Evolutionary conservation across 148 eudicot genomes (phyloP), one percentile per base, ranked within the genome.

Genomic region (Rhododendron ovatum): DNA sequence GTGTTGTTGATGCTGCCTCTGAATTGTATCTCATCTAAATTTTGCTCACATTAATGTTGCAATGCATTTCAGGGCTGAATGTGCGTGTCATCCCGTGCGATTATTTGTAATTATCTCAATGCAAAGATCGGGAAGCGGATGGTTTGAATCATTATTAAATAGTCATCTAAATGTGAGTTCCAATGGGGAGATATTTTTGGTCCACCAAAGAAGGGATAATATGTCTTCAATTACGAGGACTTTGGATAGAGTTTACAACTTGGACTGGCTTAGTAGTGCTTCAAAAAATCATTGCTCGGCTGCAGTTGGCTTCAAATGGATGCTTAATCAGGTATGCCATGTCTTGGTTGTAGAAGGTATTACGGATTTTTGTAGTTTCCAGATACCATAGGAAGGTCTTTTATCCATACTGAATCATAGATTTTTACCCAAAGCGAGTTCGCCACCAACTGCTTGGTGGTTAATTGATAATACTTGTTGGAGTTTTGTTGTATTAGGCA

Each of bases 301-400:
- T 76, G 99, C 99, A 45, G 90, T 98, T 80, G 99, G 99, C 87
- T 94, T 95, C 93, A 98, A 95, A 90, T 98, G 99, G 99, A 98
- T 98, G 99, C 94, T 98, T 81, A 98, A 95, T 90, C 99, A 95
- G 98, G 99, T 98, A 92, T 48, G 12, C 3, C 77, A 15, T 33
- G 47, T 75, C 33, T 76, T 37, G 7, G 57, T 17, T 28, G 37
- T 51, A 35, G 13, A 11, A 28, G 51, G 35, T 74, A 55, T 35
- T 26, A 8, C 5, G 7, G n/a, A 10, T 48, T 67, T 83, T 30
- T 48, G 26, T 7, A 8, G 53, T 37, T 55, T 73, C 39, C 50
- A 59, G 20, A 53, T 55, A 55, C 5, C 61, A 55, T 18, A 15
- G 20, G 59, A 55, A 55, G 61, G 17, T 18, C 61, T 17, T 47